Base-by-base conservation (phyloP, 1,284 basidiomycete species). In the Volvariella surrecta region DNA sequence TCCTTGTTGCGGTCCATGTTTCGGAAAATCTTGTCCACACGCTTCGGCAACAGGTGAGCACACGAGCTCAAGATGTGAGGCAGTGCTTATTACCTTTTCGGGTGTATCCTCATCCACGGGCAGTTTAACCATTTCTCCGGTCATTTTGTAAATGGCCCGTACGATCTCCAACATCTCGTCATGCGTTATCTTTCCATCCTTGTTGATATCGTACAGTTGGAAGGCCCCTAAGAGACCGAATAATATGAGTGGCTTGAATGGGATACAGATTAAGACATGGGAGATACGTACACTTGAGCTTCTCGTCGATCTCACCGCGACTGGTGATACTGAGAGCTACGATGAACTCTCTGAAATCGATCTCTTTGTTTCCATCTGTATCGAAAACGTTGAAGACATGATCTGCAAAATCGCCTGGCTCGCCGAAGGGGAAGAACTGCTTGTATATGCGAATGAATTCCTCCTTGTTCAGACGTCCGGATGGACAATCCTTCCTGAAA, bases 371-470 rank as follows among this genome's bases (percentile, higher is more conserved):
- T 73, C 90, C 89, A 71, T 97, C 91, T 62, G 89, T 87, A 62
- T 97, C 93, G 60, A 95, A 94, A 40, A 94, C 90, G 57, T 97
- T 95, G 74, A 99, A 99, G 53, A 99, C 96, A 60, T 96, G 96
- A 66, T 98, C 92, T 39, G 96, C 93, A 57, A 99, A 99, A 60
- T 96, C 89, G 46, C 74, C 82, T 3, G 96, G 95, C 64, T 99
- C 96, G 46, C 96, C 96, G 58, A 99, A 99, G 18, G 95, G 95
- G 74, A 98, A 98, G 85, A 99, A 96, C 62, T 99, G 95, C 62
- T 95, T 93, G 79, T 99, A 99, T 75, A 99, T 99, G 63, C 89
- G 86, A 59, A 87, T 79, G 66, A 99, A 99, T 64, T 96, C 95
- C 44, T 81, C 73, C 74, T 93, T 96, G 76, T 98, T 90, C 54